Conservation (phyloP, 768 basidiomycete genomes). For the Boletus sp. region DNA sequence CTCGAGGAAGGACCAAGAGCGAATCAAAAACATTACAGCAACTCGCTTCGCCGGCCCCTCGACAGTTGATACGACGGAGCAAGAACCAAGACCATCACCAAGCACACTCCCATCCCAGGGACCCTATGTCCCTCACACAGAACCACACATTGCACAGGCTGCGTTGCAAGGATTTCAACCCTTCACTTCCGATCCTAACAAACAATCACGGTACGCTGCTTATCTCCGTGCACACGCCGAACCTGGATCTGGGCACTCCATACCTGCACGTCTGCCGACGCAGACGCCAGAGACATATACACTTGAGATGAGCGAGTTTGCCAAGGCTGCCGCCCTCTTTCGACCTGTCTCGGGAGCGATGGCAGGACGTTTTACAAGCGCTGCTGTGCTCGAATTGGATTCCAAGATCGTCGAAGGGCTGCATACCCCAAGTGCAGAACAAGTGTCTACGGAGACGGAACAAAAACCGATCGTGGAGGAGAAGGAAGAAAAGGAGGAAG, state of each 20-base stretch:
- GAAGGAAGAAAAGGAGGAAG: conserved; percentile 47
- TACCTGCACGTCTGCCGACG: conserved; percentile 49
- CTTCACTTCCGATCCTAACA: conserved; percentile 68
- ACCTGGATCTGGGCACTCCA: conserved; percentile 39
- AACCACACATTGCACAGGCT: conserved; percentile 78
- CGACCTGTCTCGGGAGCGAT: conserved; percentile 90
- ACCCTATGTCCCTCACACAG: conserved; percentile 54
- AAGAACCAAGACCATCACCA: conserved; percentile 18
- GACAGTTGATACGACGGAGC: conserved; percentile 24
- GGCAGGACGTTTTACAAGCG: conserved; percentile 90
- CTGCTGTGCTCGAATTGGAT: conserved; percentile 64
- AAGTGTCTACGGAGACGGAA: conserved; percentile 35
- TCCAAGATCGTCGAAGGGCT: conserved; percentile 65
- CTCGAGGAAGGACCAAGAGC: conserved; percentile 87
- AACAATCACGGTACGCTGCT: conserved; percentile 81
- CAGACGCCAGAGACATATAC: conserved; percentile 70
- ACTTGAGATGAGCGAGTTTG: conserved; percentile 82
- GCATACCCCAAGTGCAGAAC: conserved; percentile 50
- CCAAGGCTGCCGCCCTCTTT: conserved; percentile 84
- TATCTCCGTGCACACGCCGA: conserved; percentile 75
- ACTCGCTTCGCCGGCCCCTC: conserved; percentile 24
- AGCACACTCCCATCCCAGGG: conserved; percentile 23
- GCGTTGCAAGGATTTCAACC: conserved; percentile 90
- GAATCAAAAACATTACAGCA: conserved; percentile 61
- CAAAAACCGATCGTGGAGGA: conserved; percentile 41